Percentiles rank a stretch among this genome's conserved stretches.
Conservation (phyloP, 192 early-diverging fungal genomes). For the Phycomyces nitens region DNA sequence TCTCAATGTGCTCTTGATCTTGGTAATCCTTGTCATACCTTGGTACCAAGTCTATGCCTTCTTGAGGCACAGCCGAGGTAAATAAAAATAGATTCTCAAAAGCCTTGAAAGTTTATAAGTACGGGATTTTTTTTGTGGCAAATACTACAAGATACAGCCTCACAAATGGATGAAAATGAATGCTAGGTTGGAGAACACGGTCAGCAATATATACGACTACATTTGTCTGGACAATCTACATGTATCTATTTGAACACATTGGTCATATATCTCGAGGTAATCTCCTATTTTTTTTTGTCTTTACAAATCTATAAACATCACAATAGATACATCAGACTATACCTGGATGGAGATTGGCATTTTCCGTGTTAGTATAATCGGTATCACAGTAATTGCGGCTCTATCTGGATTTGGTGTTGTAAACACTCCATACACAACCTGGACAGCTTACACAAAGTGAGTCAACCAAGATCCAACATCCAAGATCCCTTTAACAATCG, state of each 20-base stretch:
- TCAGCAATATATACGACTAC: conserved; percentile 6
- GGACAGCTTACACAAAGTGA: conserved; percentile 77
- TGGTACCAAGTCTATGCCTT: conserved; percentile 70
- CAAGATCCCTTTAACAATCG: too few species aligned
- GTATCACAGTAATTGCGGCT: conserved; percentile 90
- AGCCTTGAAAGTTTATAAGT: background rate
- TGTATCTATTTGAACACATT: conserved; percentile 10
- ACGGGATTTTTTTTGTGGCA: background rate
- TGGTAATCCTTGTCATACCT: conserved; percentile 71
- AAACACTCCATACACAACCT: conserved; percentile 82
- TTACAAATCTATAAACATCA: background rate
- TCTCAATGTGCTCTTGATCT: conserved; percentile 60
- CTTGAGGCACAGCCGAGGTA: conserved; percentile 40
- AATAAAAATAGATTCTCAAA: background rate
- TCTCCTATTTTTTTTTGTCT: too few species aligned
- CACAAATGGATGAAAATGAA: too few species aligned
- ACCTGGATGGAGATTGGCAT: conserved; percentile 66
- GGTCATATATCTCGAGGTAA: conserved; percentile 8
- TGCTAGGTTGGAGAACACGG: conserved; percentile 7
- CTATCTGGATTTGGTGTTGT: conserved; percentile 95
- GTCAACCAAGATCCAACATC: background rate
- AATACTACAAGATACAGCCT: background rate
- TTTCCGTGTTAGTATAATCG: conserved; percentile 81
- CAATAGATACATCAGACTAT: conserved; percentile 17
- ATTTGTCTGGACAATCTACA: conserved; percentile 27